Base-by-base conservation (phyloP, 176 grass and related monocot species). In the Luzula sylvatica region DNA sequence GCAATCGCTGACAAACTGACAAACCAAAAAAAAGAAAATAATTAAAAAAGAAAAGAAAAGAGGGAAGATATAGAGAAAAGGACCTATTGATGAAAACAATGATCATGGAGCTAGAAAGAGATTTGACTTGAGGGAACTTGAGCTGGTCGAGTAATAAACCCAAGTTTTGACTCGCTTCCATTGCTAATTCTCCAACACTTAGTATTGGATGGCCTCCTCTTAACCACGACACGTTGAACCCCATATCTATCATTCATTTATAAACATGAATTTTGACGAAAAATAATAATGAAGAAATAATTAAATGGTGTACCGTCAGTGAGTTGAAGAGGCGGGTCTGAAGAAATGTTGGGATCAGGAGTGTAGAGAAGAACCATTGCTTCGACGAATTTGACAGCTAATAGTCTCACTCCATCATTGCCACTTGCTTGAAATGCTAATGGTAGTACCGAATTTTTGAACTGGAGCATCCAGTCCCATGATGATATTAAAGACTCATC, bases 211-310 rank as follows among this genome's bases (percentile, higher is more conserved):
- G 90, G 40, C 90, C 90, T 60, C 80, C 89, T 42, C 67, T 80
- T 72, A 95, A 67, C 90, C 83, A 95, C 46, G 84, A 87, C 67
- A 88, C 66, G 71, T 85, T 95, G 76, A 95, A 95, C 46, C 67
- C 80, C 67, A 65, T 60, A 47, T 62, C 90, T 95, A 56, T 42
- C 70, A 35, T 65, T 27, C 15, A 43, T 45, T 20, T 27, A 23
- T 50, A 73, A 29, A 29, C 53, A 18, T 43, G 24, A 7, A n/a
- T n/a, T n/a, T n/a, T 71, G 46, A 69, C 50, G 20, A 81, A 53
- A 54, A 32, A 66, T 17, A n/a, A 42, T 51, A 53, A 49, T 32
- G 1, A 30, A 25, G 2, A 72, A 28, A 53, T 70, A 20, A 12
- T 20, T 60, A 53, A 52, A 28, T 40, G 27, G 3, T 42, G 0